These are phyloP conservation scores for Thelonectria discophora DNA, from an alignment of 2,329 filamentous ascomycete genomes.

Conservation along the genomic window DNA sequence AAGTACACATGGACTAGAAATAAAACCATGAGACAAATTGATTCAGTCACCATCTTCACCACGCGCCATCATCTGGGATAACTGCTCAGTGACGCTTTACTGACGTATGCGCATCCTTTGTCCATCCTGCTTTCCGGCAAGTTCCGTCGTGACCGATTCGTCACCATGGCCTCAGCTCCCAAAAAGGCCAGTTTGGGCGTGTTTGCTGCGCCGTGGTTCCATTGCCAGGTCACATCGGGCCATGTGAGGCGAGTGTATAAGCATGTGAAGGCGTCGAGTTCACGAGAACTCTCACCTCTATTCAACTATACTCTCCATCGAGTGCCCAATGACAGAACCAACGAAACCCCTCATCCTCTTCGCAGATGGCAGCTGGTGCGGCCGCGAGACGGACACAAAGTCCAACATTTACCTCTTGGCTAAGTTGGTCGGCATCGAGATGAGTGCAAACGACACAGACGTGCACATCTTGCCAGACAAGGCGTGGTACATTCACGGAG, in stretches of 20 bases:
- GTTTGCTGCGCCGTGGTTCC: neutral
- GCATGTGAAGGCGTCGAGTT: neutral
- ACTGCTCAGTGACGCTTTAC: neutral
- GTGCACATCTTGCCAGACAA: neutral
- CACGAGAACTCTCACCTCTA: neutral
- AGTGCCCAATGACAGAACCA: neutral
- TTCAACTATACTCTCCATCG: neutral
- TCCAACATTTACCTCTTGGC: slow-evolving; percentile 34
- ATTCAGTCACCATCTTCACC: no score
- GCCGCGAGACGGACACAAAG: slow-evolving; percentile 28
- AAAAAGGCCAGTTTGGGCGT: neutral
- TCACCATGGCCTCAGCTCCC: no score
- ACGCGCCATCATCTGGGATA: no score
- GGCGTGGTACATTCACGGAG: slow-evolving; percentile 21
- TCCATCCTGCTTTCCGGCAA: neutral
- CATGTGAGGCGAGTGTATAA: neutral
- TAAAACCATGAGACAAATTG: no score
- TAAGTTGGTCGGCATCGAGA: slow-evolving; percentile 24
- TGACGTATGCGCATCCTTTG: neutral
- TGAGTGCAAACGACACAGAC: slow-evolving; percentile 6
- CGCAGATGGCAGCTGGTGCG: slow-evolving; percentile 36
- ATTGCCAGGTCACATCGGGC: neutral
- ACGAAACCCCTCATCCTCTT: slow-evolving; percentile 25
- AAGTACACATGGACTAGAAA: no score
- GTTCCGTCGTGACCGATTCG: neutral